Base-by-base conservation (phyloP, 106 monocot species). In the Agapanthus africanus region DNA sequence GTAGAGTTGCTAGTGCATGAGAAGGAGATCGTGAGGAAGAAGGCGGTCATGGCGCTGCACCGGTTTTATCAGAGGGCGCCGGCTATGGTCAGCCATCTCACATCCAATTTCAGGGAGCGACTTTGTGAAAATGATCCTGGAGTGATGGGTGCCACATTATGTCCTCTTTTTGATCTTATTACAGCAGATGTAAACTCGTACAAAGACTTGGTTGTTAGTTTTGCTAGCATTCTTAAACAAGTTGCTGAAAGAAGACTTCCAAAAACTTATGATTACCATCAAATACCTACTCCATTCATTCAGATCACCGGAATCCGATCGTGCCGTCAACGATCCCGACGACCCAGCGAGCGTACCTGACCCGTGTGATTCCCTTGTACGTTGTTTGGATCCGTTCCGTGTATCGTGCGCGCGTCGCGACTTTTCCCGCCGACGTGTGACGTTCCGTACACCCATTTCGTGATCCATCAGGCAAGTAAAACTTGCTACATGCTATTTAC, bases 41-140 rank as follows among this genome's bases (percentile, higher is more conserved):
- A 95, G 80, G 91, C 95, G 2, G 80, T 97, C 25, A 91, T 97
- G 95, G 91, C 95, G 15, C 78, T 97, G n/a, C 95, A 97, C 57
- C 76, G 95, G 27, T 97, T 97, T 77, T 75, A 97, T 54, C 95
- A 89, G 78, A 79, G 76, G 31, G 64, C 91, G 0, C 88, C 95
- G 0, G 33, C 80, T 1, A 72, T 83, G 0, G 88, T 97, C 18
- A 42, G 78, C 1, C 95, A 97, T 71, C 80, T 97, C 22, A 32
- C 87, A 59, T 81, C 82, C 57, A 82, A 91, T 71, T 97, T 97
- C 73, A 68, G 81, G 69, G 91, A 97, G 95, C 86, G 71, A 66
- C 78, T 95, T 23, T 95, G 88, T 71, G 95, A 95, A 68, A 88
- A 70, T 79, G 95, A 95, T 80, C 95, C 95, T 44, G 95, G 95